Percentiles rank a stretch among this genome's conserved stretches.
Evolutionary conservation across 768 basidiomycete species (phyloP).

Genomic region (Lyophyllum semitale): DNA sequence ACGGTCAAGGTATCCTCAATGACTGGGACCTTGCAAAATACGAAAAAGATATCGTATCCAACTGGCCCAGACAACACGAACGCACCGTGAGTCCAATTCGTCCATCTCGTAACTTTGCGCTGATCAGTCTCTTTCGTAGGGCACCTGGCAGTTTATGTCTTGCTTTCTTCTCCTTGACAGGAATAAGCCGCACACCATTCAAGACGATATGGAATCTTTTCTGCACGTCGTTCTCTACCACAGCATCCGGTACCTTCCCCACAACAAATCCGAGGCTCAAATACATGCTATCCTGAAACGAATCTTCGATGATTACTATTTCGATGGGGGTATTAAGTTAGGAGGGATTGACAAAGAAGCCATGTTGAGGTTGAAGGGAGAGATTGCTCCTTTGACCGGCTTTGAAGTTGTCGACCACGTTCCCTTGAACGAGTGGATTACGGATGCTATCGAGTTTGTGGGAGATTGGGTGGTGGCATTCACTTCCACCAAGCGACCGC

Average conservation of each 20-base stretch:
- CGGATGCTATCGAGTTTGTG: too few relatives aligned
- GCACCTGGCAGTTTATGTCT: conserved; percentile 35
- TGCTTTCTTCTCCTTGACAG: conserved; percentile 16
- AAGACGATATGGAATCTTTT: conserved; percentile 36
- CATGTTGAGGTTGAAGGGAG: too few relatives aligned
- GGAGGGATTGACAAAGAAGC: too few relatives aligned
- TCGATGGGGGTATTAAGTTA: too few relatives aligned
- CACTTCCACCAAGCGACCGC: too few relatives aligned
- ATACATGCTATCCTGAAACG: too few relatives aligned
- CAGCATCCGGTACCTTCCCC: conserved; percentile 8
- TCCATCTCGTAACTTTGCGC: neutral
- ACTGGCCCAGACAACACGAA: neutral
- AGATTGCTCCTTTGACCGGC: too few relatives aligned
- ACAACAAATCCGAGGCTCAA: too few relatives aligned
- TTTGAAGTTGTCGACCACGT: too few relatives aligned
- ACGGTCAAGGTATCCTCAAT: neutral
- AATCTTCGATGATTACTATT: too few relatives aligned
- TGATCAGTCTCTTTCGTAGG: conserved; percentile 15
- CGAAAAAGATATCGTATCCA: neutral
- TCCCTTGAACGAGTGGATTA: too few relatives aligned
- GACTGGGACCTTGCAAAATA: conserved; percentile 1
- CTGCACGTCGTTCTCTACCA: conserved; percentile 19
- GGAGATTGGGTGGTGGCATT: too few relatives aligned
- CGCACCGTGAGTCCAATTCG: neutral
- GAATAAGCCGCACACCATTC: conserved; percentile 18